Base-by-base conservation (phyloP, 1,139 yeast genomes). In the Hyphopichia burtonii region DNA sequence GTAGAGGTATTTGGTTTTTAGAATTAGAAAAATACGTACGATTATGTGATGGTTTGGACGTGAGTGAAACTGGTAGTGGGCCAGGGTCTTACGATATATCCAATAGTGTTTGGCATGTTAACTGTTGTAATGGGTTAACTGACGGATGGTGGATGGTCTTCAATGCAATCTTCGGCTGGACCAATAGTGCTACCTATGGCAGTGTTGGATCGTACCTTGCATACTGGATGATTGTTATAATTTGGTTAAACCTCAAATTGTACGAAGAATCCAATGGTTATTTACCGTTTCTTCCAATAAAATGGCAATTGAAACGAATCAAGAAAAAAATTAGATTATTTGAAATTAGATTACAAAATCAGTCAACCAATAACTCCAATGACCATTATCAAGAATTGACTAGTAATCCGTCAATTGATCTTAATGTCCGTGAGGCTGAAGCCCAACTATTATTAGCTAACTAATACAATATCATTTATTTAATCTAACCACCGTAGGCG, bases 91-190 rank as follows among this genome's bases (percentile, higher is more conserved):
- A 91, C 64, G 95, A 91, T 61, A 80, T 91, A 43, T 56, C 78
- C 27, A 80, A 78, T 47, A 76, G 86, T 14, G 87, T 91, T 2
- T 91, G 98, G 98, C 98, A 91, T 67, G 97, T 91, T 34, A 90
- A 91, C 69, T 91, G 97, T 65, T 91, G 98, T 68, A 89, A 89
- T 62, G 96, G 97, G 16, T 82, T 85, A 52, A 84, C 77, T 36
- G 95, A 86, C 59, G 91, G 91, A 31, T 93, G 96, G 48, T 91
- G 96, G 96, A 89, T 88, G 84, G 75, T 91, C 31, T 77, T 90
- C 61, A 90, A 93, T 53, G 97, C 98, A 5, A 69, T 91, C 12
- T 75, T 93, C 43, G 99, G 98, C 1, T 91, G 99, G 99, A 87
- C 93, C 31, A 91, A 91, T 64, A 81, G 94, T 31, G 98, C 97